Base-by-base conservation (phyloP, 345 rosid genomes). In the Populus pruinosa region DNA sequence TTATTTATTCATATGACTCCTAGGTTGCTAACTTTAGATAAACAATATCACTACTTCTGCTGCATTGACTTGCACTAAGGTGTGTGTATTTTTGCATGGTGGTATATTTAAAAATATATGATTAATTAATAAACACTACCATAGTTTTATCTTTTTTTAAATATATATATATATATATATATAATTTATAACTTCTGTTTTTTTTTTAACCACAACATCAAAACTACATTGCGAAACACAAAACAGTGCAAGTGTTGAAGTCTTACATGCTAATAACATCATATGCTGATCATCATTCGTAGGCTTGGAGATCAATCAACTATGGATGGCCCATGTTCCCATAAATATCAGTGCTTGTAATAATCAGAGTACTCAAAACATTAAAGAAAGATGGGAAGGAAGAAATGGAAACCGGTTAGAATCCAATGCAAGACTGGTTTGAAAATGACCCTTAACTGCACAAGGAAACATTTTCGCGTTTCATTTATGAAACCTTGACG, bases 371-470 rank as follows among this genome's bases (percentile, higher is more conserved):
- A 72, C 59, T 43, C 44, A 47, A 50, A 39, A 16, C 29, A 16
- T 69, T 1, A 17, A 76, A 14, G 27, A 35, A 35, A 74, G 12
- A 61, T 43, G 12, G 14, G 47, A 43, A 43, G 47, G 47, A 41
- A 8, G 65, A 29, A 36, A 73, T 41, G n/a, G 53, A 44, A 65
- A 49, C 39, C 23, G 21, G 43, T 69, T n/a, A 80, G 89, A 82
- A 89, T 89, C 89, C 86, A 77, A 84, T 86, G 86, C 77, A 69
- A 72, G 49, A 65, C 35, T 50, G 36, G 59, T 69, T 76, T 76
- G 89, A 83, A 73, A 75, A 69, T 63, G 87, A 85, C 83, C 55
- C 71, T 69, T 79, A 79, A 75, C 86, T 70, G 87, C 83, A 80
- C 59, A 62, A 7, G 31, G 38, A 75, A 62, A 71, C 56, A 62